phyloP scores from a whole-genome alignment of 2,329 filamentous ascomycete species.

The Ceratocystis cubensis region DNA sequence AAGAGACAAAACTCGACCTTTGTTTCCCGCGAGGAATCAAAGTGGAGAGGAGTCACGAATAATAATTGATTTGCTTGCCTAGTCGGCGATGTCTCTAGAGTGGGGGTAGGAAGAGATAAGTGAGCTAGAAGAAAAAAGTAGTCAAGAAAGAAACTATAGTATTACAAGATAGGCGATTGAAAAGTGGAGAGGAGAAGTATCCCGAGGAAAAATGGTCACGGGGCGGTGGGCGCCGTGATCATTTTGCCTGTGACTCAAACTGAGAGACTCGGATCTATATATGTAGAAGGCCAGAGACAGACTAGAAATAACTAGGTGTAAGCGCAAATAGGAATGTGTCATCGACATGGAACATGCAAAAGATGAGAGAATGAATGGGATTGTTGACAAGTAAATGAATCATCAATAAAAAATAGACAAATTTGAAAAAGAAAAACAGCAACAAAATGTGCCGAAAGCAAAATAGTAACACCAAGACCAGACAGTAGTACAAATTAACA shows the following conservation, averaged over 20 bases:
- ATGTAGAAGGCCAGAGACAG: too few species aligned
- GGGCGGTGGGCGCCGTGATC: background rate
- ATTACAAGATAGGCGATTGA: background rate
- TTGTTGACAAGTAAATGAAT: background rate
- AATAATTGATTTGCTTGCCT: background rate
- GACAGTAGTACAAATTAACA: constrained; percentile 4
- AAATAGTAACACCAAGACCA: background rate
- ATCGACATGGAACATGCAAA: background rate
- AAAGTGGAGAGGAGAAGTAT: background rate
- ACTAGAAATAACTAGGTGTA: too few species aligned
- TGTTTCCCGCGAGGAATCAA: background rate
- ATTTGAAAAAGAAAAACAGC: background rate
- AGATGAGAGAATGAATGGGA: background rate
- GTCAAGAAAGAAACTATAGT: background rate
- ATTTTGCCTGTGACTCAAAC: too few species aligned
- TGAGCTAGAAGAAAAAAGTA: background rate
- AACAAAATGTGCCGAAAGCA: background rate
- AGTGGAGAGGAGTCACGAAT: background rate
- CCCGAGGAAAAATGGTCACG: background rate
- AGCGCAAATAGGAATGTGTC: too few species aligned
- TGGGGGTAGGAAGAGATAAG: background rate
- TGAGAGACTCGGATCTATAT: too few species aligned
- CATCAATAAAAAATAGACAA: background rate
- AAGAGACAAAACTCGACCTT: background rate
- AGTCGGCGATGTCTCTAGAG: background rate